phyloP scores from a whole-genome alignment of 441 rosid genomes.

The Pelargonium fulgidum region DNA sequence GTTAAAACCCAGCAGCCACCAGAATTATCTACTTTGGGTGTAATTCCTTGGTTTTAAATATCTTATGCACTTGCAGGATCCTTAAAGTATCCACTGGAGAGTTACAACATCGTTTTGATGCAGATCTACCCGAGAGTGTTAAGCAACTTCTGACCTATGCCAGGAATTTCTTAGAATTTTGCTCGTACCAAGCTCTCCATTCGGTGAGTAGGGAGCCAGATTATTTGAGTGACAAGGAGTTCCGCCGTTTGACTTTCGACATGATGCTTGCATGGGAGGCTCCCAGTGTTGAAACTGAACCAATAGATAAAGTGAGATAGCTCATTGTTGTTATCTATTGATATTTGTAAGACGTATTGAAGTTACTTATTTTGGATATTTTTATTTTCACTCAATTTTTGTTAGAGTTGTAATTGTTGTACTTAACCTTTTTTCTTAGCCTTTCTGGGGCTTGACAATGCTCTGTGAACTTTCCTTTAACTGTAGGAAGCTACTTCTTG shows the following conservation, averaged over 20 bases:
- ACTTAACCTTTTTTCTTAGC: constrained; percentile 2
- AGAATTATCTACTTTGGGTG: neutral
- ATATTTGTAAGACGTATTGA: constrained; percentile 9
- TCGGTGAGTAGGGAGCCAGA: constrained; percentile 36
- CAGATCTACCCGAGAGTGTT: constrained; percentile 63
- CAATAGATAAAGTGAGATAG: constrained; percentile 33
- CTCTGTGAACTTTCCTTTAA: constrained; percentile 18
- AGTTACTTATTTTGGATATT: neutral
- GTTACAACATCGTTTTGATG: constrained; percentile 58
- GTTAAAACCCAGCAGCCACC: neutral
- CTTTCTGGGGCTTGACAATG: constrained; percentile 15
- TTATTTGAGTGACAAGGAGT: constrained; percentile 60
- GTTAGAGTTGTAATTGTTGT: neutral
- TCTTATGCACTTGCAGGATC: constrained; percentile 37
- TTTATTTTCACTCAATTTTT: neutral
- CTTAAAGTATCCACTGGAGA: constrained; percentile 56
- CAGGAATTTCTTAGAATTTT: constrained; percentile 72
- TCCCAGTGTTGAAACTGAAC: constrained; percentile 47
- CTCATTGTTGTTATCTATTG: neutral
- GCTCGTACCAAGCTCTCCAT: constrained; percentile 62
- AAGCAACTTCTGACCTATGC: constrained; percentile 59
- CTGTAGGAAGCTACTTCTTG: constrained; percentile 46
- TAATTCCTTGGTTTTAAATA: neutral
- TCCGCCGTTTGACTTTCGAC: constrained; percentile 68
- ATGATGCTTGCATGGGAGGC: constrained; percentile 98